A percentile compares a stretch with the other conserved stretches of the same genome.
Conservation (phyloP, 192 early-diverging fungal genomes). For the Coemansia sp. region DNA sequence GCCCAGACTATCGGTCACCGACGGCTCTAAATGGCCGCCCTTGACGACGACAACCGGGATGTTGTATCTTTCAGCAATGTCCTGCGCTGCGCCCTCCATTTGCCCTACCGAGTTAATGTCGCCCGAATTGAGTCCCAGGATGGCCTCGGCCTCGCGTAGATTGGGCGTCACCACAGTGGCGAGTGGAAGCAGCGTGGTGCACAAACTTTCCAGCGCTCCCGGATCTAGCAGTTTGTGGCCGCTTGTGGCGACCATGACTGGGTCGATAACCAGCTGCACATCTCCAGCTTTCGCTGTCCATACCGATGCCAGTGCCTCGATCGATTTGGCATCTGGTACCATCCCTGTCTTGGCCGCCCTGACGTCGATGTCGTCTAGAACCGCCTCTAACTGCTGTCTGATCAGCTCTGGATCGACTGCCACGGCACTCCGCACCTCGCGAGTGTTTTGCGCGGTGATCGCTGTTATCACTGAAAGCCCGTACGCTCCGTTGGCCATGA, state of each 20-base stretch:
- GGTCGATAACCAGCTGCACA: conserved; percentile 69
- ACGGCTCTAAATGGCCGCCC: conserved; percentile 73
- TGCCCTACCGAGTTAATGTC: conserved; percentile 58
- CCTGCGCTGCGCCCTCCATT: conserved; percentile 62
- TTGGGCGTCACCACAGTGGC: conserved; percentile 79
- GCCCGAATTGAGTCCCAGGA: conserved; percentile 42
- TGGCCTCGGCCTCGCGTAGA: conserved; percentile 74
- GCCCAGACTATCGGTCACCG: conserved; percentile 18
- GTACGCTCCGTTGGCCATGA: conserved; percentile 70
- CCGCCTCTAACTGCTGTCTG: conserved; percentile 63
- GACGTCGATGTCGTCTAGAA: conserved; percentile 74
- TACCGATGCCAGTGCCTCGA: conserved; percentile 57
- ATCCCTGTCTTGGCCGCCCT: conserved; percentile 80
- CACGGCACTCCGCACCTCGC: conserved; percentile 70
- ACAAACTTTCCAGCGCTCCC: conserved; percentile 61
- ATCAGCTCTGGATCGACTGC: conserved; percentile 65
- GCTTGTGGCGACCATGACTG: conserved; percentile 83
- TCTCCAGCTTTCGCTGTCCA: conserved; percentile 39
- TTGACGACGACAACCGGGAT: conserved; percentile 68
- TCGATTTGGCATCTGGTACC: conserved; percentile 66
- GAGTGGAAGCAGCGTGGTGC: conserved; percentile 63
- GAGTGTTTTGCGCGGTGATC: conserved; percentile 83
- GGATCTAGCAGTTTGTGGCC: conserved; percentile 62
- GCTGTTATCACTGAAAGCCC: conserved; percentile 76
- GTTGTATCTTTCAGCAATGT: conserved; percentile 56